These are phyloP conservation scores for Rhizomucor miehei DNA, from an alignment of 371 early-diverging fungal genomes.

Conservation along the genomic window DNA sequence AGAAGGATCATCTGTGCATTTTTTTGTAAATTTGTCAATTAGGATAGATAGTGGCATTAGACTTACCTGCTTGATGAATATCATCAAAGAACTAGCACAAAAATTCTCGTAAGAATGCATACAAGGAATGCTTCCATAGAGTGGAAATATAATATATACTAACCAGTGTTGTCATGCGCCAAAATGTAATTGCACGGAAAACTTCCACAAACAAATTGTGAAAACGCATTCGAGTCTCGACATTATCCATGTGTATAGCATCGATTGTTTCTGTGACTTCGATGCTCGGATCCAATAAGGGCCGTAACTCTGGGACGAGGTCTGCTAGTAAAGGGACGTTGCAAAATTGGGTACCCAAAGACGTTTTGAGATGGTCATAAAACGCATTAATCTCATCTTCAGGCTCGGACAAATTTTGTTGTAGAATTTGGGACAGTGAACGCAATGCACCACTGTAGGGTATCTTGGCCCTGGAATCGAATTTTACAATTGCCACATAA, in stretches of 20 bases:
- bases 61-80: conserved; percentile 38
- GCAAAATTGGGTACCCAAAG: conserved; percentile 29
- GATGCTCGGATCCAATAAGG: conserved; percentile 13
- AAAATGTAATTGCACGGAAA: conserved; percentile 35
- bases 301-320: conserved; percentile 35
- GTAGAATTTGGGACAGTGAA: conserved; percentile 41
- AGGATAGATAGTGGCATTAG: too few species aligned
- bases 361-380: conserved; percentile 25
- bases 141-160: conserved; percentile 1
- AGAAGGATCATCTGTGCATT: conserved; percentile 34
- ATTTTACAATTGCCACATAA: conserved; percentile 39
- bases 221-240: conserved; percentile 36
- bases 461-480: conserved; percentile 22
- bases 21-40: not conserved
- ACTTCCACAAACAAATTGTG: conserved; percentile 43
- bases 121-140: too few species aligned
- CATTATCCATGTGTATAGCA: conserved; percentile 29
- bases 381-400: conserved; percentile 35
- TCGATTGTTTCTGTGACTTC: too few species aligned
- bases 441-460: conserved; percentile 37
- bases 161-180: conserved; percentile 49
- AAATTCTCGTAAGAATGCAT: not conserved
- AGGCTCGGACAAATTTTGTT: conserved; percentile 39
- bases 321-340: conserved; percentile 32
- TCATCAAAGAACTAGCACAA: conserved; percentile 38